Evolutionary conservation across 2,329 filamentous ascomycete species (phyloP).

Genomic region (Alternaria longipes): DNA sequence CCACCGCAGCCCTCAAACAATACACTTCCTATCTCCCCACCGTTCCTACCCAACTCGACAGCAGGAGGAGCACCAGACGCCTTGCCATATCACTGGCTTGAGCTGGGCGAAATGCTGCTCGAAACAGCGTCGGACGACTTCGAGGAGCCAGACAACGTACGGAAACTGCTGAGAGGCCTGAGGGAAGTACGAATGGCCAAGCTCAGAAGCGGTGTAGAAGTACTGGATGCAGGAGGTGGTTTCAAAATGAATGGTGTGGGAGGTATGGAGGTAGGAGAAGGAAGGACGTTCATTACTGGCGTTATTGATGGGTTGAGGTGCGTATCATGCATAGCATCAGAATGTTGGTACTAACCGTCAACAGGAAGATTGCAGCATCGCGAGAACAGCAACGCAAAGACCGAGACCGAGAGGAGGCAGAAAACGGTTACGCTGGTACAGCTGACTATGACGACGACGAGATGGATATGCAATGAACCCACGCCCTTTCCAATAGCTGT

Average conservation of each 20-base stretch:
- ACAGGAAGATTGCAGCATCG: constrained; percentile 79
- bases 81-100: constrained; percentile 95
- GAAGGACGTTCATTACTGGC: constrained; percentile 80
- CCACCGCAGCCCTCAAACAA: constrained; percentile 63
- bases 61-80: constrained; percentile 72
- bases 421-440: constrained; percentile 62
- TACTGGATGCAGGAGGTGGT: constrained; percentile 74
- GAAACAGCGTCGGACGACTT: constrained; percentile 88
- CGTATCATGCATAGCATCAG: background rate
- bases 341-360: constrained; percentile 14
- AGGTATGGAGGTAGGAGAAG: constrained; percentile 91
- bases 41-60: constrained; percentile 81
- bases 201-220: constrained; percentile 77
- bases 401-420: constrained; percentile 74
- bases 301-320: constrained; percentile 84
- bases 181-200: constrained; percentile 91
- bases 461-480: constrained; percentile 49
- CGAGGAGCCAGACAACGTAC: constrained; percentile 74
- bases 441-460: constrained; percentile 68
- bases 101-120: constrained; percentile 86
- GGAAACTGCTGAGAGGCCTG: constrained; percentile 79
- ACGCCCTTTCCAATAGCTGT: background rate
- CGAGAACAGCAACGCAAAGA: constrained; percentile 81
- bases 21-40: constrained; percentile 60
- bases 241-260: constrained; percentile 85